Conservation (phyloP, 306 rosid species). For the Hippophae gyantsensis region DNA sequence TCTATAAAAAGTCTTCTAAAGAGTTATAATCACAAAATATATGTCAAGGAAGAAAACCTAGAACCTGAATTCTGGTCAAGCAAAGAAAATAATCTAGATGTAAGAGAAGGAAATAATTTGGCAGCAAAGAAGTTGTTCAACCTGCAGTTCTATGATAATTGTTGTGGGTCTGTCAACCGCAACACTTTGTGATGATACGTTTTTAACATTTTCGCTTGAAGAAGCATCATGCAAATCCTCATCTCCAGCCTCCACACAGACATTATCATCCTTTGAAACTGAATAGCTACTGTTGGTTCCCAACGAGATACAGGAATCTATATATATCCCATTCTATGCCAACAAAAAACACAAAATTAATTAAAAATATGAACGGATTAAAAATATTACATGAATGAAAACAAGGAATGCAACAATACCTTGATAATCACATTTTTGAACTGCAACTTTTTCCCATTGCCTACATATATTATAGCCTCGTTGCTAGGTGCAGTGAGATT, state of each 20-base stretch:
- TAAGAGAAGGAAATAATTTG: not conserved
- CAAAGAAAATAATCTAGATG: not conserved
- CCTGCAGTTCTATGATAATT: conserved; percentile 76
- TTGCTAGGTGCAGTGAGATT: conserved; percentile 45
- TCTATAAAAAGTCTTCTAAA: no score
- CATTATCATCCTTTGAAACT: conserved; percentile 52
- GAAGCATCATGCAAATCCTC: conserved; percentile 28
- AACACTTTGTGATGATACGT: conserved; percentile 27
- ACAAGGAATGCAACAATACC: conserved; percentile 29
- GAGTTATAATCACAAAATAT: conserved; percentile 2
- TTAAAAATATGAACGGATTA: not conserved
- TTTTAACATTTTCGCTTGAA: conserved; percentile 28
- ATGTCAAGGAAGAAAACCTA: conserved; percentile 1
- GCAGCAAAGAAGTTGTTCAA: conserved; percentile 19
- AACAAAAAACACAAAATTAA: conserved; percentile 12
- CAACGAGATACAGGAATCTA: conserved; percentile 87
- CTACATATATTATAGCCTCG: conserved; percentile 74
- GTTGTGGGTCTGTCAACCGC: conserved; percentile 36
- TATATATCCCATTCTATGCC: conserved; percentile 54
- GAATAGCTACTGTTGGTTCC: conserved; percentile 89
- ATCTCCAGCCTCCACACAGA: conserved; percentile 45
- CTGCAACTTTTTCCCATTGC: conserved; percentile 80
- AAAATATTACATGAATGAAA: conserved; percentile 7
- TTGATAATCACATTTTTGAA: conserved; percentile 78
- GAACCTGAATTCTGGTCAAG: conserved; percentile 1